Evolutionary conservation across 2,329 filamentous ascomycete genomes (phyloP).

Genomic region (Allantophomopsis lycopodina): DNA sequence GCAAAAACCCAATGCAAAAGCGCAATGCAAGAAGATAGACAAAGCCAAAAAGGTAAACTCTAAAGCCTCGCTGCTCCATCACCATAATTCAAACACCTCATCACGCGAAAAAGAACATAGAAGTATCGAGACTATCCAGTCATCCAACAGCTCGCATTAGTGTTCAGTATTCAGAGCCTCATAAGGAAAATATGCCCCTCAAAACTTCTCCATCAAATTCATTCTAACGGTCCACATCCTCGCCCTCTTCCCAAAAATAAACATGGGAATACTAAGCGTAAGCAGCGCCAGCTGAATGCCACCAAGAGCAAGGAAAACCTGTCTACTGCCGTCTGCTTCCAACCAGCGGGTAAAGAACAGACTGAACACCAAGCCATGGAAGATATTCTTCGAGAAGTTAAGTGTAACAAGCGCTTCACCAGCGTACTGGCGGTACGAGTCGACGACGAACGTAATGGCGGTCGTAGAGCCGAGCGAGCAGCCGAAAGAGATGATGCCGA

Average conservation of each 20-base stretch:
- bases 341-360: conserved; percentile 85
- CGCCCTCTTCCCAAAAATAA: conserved; percentile 80
- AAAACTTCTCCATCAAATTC: conserved; percentile 71
- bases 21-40: no score
- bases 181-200: no score
- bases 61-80: no score
- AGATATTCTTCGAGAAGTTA: conserved; percentile 88
- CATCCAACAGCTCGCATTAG: no score
- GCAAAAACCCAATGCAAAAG: no score
- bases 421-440: conserved; percentile 86
- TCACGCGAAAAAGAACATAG: no score
- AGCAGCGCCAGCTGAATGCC: conserved; percentile 71
- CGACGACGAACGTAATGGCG: conserved; percentile 85
- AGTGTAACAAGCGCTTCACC: conserved; percentile 88
- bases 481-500: conserved; percentile 83
- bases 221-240: conserved; percentile 88
- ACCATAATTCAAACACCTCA: no score
- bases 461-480: conserved; percentile 85
- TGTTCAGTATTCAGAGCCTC: no score
- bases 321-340: conserved; percentile 56
- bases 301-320: conserved; percentile 71
- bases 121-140: no score
- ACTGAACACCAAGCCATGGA: conserved; percentile 81
- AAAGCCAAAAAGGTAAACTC: no score
- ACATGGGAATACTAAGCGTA: conserved; percentile 75